These are phyloP conservation scores for Takakia lepidozioides DNA, from an alignment of 225 moss, liverwort and hornwort genomes.

Conservation along the genomic window DNA sequence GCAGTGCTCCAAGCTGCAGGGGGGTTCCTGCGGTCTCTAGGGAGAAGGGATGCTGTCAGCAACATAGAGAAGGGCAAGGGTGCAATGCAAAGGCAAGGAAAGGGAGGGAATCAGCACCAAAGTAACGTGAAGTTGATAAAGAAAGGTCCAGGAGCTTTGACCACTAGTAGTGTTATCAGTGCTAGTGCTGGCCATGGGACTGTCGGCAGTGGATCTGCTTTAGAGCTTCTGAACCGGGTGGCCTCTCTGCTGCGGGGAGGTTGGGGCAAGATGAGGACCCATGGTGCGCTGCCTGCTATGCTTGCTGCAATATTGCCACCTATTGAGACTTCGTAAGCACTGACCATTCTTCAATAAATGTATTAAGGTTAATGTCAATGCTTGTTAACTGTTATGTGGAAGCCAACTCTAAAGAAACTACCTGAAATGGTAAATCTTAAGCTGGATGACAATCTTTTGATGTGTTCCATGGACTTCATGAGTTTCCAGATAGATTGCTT, in stretches of 20 bases:
- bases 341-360: too few relatives aligned
- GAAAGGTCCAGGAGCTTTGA: background rate
- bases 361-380: too few relatives aligned
- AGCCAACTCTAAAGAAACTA: too few relatives aligned
- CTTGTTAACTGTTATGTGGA: too few relatives aligned
- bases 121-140: too few relatives aligned
- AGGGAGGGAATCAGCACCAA: background rate
- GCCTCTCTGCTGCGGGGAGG: conserved; percentile 33
- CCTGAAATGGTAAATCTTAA: too few relatives aligned
- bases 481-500: too few relatives aligned
- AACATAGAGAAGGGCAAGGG: too few relatives aligned
- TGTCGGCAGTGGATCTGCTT: conserved; percentile 13
- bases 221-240: conserved; percentile 22
- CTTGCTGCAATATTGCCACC: conserved; percentile 39
- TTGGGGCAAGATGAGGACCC: conserved; percentile 41
- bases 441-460: too few relatives aligned
- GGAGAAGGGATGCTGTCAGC: too few relatives aligned
- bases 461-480: too few relatives aligned
- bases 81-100: background rate
- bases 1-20: conserved; percentile 7
- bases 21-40: conserved; percentile 1
- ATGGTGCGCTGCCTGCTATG: conserved; percentile 25
- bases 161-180: conserved; percentile 15
- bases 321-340: conserved; percentile 30
- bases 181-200: conserved; percentile 9